These are phyloP conservation scores for Pouteria glomerata DNA, from an alignment of 148 eudicot genomes.

Conservation along the genomic window DNA sequence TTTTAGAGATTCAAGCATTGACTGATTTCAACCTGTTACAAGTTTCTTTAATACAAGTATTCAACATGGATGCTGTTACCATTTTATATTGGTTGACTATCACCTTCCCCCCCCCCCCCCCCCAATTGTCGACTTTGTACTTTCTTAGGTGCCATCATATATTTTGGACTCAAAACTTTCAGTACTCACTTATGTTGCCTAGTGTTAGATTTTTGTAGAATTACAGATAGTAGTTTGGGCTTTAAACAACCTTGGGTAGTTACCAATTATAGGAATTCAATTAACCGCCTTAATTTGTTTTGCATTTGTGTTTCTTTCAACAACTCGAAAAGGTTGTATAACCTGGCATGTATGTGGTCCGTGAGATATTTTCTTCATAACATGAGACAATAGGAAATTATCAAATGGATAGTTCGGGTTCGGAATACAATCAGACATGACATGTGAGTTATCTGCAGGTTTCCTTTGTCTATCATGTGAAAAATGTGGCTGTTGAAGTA, in stretches of 20 bases:
- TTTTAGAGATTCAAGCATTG: neutral
- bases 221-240: neutral
- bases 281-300: neutral
- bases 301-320: neutral
- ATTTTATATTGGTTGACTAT: neutral
- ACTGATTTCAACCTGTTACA: neutral
- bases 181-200: neutral
- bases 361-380: neutral
- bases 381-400: neutral
- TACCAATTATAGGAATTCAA: neutral
- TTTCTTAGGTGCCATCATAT: neutral
- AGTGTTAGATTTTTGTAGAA: neutral
- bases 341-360: neutral
- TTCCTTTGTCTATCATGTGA: constrained; percentile 5
- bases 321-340: neutral
- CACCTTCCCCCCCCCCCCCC: too few species aligned
- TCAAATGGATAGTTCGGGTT: neutral
- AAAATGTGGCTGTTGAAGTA: neutral
- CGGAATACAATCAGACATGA: neutral
- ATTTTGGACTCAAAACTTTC: neutral
- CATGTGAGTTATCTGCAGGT: neutral
- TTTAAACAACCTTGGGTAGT: neutral
- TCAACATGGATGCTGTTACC: neutral
- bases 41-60: neutral
- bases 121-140: neutral